These are phyloP conservation scores for Bryum argenteum DNA, from an alignment of 225 moss, liverwort and hornwort species.

Conservation along the genomic window DNA sequence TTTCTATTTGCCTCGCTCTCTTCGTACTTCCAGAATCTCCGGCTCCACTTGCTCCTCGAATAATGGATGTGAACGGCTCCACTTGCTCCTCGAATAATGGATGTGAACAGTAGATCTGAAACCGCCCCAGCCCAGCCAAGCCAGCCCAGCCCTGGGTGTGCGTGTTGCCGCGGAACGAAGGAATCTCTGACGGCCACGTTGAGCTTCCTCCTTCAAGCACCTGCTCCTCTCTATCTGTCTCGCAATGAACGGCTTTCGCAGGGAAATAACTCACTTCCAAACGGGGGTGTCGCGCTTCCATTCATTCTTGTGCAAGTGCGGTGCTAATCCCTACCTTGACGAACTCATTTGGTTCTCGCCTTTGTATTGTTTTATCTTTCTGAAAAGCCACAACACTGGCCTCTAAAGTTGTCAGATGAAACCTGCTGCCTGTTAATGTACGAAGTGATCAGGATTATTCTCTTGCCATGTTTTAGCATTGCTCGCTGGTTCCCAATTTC, in stretches of 20 bases:
- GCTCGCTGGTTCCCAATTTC: background rate
- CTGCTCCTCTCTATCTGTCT: no score
- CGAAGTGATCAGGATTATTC: background rate
- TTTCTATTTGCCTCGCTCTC: no score
- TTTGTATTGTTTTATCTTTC: conserved; percentile 8
- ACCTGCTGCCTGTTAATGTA: background rate
- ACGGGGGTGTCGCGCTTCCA: conserved; percentile 96
- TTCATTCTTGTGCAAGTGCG: conserved; percentile 96
- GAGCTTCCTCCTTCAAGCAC: no score
- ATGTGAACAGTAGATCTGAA: no score
- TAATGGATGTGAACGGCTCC: no score
- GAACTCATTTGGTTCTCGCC: conserved; percentile 2
- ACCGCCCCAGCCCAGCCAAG: no score
- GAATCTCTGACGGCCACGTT: no score
- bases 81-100: no score
- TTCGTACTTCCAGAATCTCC: no score
- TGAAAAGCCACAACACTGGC: conserved; percentile 8
- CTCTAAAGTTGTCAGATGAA: background rate
- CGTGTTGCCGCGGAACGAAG: no score
- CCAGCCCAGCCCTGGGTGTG: no score
- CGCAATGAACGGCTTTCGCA: conserved; percentile 90
- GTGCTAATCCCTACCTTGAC: conserved; percentile 15
- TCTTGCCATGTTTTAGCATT: background rate
- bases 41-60: no score
- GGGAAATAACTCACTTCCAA: conserved; percentile 74